Conservation (phyloP, 2,329 filamentous ascomycete genomes). For the Penicillium fuscoglaucum region DNA sequence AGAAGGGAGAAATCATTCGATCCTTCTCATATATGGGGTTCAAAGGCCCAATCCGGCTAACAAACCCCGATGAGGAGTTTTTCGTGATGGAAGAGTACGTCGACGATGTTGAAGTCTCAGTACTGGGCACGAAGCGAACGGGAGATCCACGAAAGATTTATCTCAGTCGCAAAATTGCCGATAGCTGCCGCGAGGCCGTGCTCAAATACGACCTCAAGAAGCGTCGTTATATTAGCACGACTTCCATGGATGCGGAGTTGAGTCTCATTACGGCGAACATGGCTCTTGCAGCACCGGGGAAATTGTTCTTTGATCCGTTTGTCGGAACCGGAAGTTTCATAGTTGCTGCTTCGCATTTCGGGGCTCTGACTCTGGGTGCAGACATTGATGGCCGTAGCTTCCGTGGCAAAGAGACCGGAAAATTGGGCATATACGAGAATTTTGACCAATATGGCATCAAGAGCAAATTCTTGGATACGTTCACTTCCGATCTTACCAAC, state of each 20-base stretch:
- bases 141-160: conserved; percentile 61
- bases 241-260: conserved; percentile 94
- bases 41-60: conserved; percentile 74
- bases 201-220: conserved; percentile 88
- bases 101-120: conserved; percentile 39
- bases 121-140: conserved; percentile 44
- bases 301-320: conserved; percentile 91
- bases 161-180: conserved; percentile 70
- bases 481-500: conserved; percentile 85
- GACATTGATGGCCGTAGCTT: conserved; percentile 94
- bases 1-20: conserved; percentile 76
- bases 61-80: conserved; percentile 71
- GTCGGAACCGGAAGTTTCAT: conserved; percentile 93
- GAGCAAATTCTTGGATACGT: conserved; percentile 69
- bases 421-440: conserved; percentile 61
- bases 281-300: conserved; percentile 76
- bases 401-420: conserved; percentile 57
- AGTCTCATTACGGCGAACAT: conserved; percentile 91
- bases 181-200: conserved; percentile 66
- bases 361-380: conserved; percentile 77
- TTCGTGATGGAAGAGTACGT: conserved; percentile 81
- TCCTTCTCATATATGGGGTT: conserved; percentile 77
- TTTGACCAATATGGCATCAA: conserved; percentile 79
- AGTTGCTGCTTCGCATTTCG: conserved; percentile 86
- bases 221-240: conserved; percentile 88